These are phyloP conservation scores for Triticum urartu DNA, from an alignment of 176 grass and related monocot species.

Conservation along the genomic window DNA sequence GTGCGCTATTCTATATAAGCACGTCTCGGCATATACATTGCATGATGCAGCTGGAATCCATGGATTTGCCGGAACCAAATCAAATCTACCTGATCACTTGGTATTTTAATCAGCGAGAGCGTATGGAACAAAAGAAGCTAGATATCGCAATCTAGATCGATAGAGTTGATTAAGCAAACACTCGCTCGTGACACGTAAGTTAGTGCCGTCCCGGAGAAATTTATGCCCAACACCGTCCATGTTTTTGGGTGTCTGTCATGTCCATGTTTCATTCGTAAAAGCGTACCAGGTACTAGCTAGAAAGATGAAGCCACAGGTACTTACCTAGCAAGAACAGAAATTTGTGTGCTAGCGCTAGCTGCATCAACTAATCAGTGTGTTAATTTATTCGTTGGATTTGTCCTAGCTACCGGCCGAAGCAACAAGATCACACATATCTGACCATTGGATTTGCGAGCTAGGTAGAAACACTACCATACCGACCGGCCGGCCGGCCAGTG, in stretches of 20 bases:
- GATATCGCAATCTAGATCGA: background rate
- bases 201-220: background rate
- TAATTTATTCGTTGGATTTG: background rate
- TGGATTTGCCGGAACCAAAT: constrained; percentile 33
- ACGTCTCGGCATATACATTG: constrained; percentile 8
- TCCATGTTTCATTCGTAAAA: background rate
- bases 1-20: constrained; percentile 5
- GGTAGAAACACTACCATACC: background rate
- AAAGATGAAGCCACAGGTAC: background rate
- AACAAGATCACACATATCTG: background rate
- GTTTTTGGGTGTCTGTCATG: background rate
- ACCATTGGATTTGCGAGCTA: background rate
- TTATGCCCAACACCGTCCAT: background rate
- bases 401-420: background rate
- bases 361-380: background rate
- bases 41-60: background rate
- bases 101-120: background rate
- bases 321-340: background rate
- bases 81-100: background rate
- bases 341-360: background rate
- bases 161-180: background rate
- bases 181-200: background rate
- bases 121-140: background rate
- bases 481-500: background rate
- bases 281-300: background rate